These are phyloP conservation scores for Phytophthora europaea DNA, from an alignment of 352 stramenopile genomes.

Conservation along the genomic window DNA sequence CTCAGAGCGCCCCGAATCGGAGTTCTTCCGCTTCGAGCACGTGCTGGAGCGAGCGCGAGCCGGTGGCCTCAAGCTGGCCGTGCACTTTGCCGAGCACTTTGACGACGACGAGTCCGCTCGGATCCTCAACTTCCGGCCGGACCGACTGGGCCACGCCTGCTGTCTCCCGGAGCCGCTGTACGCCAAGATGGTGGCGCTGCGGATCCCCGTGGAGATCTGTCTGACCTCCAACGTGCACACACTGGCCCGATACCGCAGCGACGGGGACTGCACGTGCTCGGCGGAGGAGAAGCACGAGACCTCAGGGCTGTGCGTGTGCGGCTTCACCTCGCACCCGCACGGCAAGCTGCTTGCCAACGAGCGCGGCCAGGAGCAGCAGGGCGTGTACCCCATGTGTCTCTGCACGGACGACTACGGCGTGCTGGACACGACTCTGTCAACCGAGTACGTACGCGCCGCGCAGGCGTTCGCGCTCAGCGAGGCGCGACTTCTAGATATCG, in stretches of 20 bases:
- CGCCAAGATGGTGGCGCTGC: conserved; percentile 64
- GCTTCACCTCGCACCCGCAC: conserved; percentile 88
- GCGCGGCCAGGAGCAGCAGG: conserved; percentile 33
- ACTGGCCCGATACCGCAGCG: conserved; percentile 77
- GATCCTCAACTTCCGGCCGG: conserved; percentile 91
- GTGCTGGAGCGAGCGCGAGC: conserved; percentile 76
- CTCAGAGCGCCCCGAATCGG: conserved; percentile 75
- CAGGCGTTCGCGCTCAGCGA: conserved; percentile 78
- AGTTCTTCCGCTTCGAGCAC: conserved; percentile 88
- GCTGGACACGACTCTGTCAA: conserved; percentile 90
- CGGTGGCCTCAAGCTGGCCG: conserved; percentile 84
- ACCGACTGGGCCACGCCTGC: conserved; percentile 94
- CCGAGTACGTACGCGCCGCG: conserved; percentile 87
- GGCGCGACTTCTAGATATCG: conserved; percentile 53
- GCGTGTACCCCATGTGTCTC: conserved; percentile 86
- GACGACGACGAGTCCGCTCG: conserved; percentile 79
- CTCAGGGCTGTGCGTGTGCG: conserved; percentile 62
- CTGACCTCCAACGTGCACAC: conserved; percentile 96
- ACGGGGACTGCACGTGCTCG: conserved; percentile 42
- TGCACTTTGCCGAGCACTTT: conserved; percentile 95
- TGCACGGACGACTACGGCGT: conserved; percentile 96
- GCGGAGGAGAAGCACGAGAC: conserved; percentile 42
- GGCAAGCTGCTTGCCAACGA: conserved; percentile 57
- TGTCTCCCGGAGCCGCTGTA: conserved; percentile 82
- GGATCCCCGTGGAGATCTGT: conserved; percentile 94